Percentiles rank a stretch among this genome's conserved stretches.
phyloP scores from a whole-genome alignment of 345 rosid genomes.

The Dipteronia dyeriana region DNA sequence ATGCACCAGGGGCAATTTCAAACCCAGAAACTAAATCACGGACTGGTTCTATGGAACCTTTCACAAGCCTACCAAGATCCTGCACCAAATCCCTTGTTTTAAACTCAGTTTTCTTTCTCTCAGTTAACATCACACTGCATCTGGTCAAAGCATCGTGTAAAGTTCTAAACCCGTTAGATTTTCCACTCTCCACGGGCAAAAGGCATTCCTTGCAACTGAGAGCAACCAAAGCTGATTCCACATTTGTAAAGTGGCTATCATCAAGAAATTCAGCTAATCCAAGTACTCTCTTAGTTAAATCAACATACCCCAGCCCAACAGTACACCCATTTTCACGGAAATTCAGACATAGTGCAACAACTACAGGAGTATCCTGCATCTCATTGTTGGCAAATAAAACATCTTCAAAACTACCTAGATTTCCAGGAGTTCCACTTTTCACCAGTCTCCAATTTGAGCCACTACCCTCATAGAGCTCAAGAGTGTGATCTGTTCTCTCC shows the following conservation, averaged over 20 bases:
- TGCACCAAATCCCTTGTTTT: slow-evolving; percentile 86
- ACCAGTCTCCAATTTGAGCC: slow-evolving; percentile 91
- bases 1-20: slow-evolving; percentile 83
- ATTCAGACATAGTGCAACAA: slow-evolving; percentile 66
- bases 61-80: slow-evolving; percentile 84
- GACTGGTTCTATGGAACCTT: slow-evolving; percentile 82
- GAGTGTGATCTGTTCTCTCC: slow-evolving; percentile 87
- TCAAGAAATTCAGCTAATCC: slow-evolving; percentile 95
- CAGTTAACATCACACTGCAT: slow-evolving; percentile 86
- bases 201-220: slow-evolving; percentile 96
- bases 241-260: slow-evolving; percentile 88
- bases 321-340: slow-evolving; percentile 69
- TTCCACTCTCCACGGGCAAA: slow-evolving; percentile 71
- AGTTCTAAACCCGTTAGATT: slow-evolving; percentile 54
- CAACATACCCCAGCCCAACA: slow-evolving; percentile 83
- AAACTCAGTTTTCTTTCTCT: slow-evolving; percentile 85
- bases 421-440: slow-evolving; percentile 89
- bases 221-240: slow-evolving; percentile 90
- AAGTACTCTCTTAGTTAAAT: slow-evolving; percentile 69
- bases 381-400: slow-evolving; percentile 90
- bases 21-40: slow-evolving; percentile 80
- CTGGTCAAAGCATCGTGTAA: slow-evolving; percentile 64
- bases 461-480: slow-evolving; percentile 87
- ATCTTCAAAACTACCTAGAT: slow-evolving; percentile 94
- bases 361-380: slow-evolving; percentile 90